phyloP scores from a whole-genome alignment of 768 basidiomycete species.

The Mycena kentingensis region DNA sequence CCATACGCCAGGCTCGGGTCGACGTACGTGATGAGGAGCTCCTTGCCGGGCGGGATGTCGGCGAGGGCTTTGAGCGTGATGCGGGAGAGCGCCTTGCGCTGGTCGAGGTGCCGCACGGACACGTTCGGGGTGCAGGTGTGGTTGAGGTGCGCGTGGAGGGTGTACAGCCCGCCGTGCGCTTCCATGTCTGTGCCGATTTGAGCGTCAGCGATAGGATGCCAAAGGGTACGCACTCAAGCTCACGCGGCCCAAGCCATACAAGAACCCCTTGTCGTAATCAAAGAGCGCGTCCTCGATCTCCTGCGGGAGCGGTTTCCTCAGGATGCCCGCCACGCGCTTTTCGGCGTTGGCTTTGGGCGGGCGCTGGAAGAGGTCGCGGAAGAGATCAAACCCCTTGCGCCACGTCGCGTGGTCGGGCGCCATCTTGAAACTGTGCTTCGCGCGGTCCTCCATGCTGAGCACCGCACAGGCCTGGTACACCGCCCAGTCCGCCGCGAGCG shows the following conservation, averaged over 20 bases:
- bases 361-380: constrained; percentile 55
- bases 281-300: constrained; percentile 64
- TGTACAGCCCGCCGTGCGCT: constrained; percentile 84
- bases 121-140: constrained; percentile 82
- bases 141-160: constrained; percentile 84
- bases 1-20: constrained; percentile 57
- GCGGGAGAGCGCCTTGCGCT: constrained; percentile 65
- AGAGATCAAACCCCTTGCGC: constrained; percentile 64
- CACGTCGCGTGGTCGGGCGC: constrained; percentile 65
- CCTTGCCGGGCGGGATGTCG: constrained; percentile 68
- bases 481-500: constrained; percentile 52
- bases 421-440: constrained; percentile 52
- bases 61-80: constrained; percentile 73
- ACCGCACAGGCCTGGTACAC: constrained; percentile 66
- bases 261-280: constrained; percentile 68
- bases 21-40: constrained; percentile 79
- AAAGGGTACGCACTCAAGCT: constrained; percentile 63
- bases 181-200: too few relatives aligned
- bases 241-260: constrained; percentile 74
- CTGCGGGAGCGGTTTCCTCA: constrained; percentile 50
- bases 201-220: neutral
- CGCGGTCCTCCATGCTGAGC: constrained; percentile 73
- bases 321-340: constrained; percentile 58
- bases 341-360: constrained; percentile 42
- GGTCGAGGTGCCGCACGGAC: constrained; percentile 76